Evolutionary conservation across 2,329 filamentous ascomycete genomes (phyloP).

Genomic region (Scorias spongiosa): DNA sequence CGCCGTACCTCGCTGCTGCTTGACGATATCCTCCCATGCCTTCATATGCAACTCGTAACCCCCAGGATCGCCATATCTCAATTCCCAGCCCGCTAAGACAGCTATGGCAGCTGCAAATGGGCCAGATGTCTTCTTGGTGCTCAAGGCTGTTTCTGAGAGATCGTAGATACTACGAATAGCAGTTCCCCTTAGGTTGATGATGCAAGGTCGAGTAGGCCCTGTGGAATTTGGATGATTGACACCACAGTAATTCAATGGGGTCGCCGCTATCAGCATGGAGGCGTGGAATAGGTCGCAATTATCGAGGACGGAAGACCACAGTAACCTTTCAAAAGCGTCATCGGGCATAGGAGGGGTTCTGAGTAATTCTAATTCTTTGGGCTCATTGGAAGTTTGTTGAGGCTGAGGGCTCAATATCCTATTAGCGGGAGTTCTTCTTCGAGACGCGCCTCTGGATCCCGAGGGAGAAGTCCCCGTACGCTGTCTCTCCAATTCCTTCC

Average conservation of each 20-base stretch:
- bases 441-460: neutral
- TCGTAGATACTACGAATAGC: neutral
- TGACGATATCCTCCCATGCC: slow-evolving; percentile 6
- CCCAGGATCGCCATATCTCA: slow-evolving; percentile 9
- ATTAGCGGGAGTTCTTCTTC: neutral
- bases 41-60: slow-evolving; percentile 10
- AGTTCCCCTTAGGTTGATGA: neutral
- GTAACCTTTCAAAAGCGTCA: neutral
- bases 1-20: neutral
- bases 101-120: slow-evolving; percentile 5
- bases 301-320: neutral
- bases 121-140: neutral
- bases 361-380: neutral
- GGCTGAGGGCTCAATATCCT: neutral
- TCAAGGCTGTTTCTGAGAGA: neutral
- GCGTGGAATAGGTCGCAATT: neutral
- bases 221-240: neutral
- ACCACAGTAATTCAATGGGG: neutral
- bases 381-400: neutral
- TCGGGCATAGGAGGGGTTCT: neutral
- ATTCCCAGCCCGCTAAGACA: slow-evolving; percentile 12
- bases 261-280: neutral
- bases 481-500: neutral
- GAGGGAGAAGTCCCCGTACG: neutral
- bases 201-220: neutral